Conservation (phyloP, 83 land plant genomes). For the Picea engelmannii region DNA sequence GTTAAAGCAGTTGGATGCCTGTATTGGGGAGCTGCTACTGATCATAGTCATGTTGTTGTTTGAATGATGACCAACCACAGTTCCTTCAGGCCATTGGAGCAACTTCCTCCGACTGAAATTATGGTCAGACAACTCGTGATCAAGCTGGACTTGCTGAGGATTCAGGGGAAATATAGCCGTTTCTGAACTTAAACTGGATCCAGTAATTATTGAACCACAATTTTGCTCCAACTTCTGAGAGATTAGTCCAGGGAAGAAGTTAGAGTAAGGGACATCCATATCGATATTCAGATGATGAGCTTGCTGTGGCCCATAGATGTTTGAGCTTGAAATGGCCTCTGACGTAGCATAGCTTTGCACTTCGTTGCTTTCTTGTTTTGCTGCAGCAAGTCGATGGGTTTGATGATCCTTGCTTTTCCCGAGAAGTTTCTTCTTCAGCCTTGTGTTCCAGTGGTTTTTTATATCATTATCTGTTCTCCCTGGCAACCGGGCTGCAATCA, state of each 20-base stretch:
- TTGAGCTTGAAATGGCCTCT: conserved; percentile 8
- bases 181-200: neutral
- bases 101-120: neutral
- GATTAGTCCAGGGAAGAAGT: neutral
- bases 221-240: conserved; percentile 6
- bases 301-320: neutral
- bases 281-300: neutral
- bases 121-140: neutral
- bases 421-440: conserved; percentile 64
- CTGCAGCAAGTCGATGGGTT: conserved; percentile 11
- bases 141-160: neutral
- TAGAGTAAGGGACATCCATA: neutral
- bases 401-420: conserved; percentile 49
- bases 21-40: neutral
- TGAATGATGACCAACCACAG: neutral
- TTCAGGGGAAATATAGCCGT: neutral
- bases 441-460: conserved; percentile 80
- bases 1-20: neutral
- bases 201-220: neutral
- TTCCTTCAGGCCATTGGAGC: neutral
- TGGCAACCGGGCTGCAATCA: conserved; percentile 70
- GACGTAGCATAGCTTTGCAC: conserved; percentile 5
- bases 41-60: neutral
- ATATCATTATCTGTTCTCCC: conserved; percentile 80
- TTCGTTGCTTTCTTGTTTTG: conserved; percentile 19